Evolutionary conservation across 176 grass and related monocot genomes (phyloP).

Genomic region (Ensete glaucum): DNA sequence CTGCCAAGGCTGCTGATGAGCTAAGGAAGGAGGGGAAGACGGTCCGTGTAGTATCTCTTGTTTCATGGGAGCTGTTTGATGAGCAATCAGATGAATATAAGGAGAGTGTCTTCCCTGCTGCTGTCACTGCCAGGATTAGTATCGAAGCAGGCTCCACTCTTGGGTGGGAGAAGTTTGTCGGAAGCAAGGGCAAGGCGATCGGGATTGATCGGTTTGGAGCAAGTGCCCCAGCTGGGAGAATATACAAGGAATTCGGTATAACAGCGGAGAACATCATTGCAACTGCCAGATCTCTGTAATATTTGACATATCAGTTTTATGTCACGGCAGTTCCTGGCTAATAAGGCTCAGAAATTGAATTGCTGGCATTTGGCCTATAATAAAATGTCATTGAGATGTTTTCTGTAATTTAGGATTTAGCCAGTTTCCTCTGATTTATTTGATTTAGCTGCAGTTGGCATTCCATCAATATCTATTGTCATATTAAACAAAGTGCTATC

Average conservation of each 20-base stretch:
- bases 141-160: constrained; percentile 82
- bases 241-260: constrained; percentile 91
- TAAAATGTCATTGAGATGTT: constrained; percentile 25
- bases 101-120: constrained; percentile 73
- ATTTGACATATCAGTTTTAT: constrained; percentile 13
- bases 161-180: constrained; percentile 73
- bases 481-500: too few species aligned
- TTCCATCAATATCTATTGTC: too few species aligned
- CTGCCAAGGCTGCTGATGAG: constrained; percentile 51
- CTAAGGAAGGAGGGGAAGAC: constrained; percentile 95
- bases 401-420: neutral
- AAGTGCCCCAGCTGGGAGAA: constrained; percentile 79
- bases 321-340: constrained; percentile 3
- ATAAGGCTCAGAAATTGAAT: neutral
- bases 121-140: constrained; percentile 72
- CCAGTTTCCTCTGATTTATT: neutral
- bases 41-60: constrained; percentile 84
- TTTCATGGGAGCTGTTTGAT: constrained; percentile 77
- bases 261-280: constrained; percentile 55
- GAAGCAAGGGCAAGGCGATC: constrained; percentile 70
- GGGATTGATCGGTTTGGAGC: constrained; percentile 92
- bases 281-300: constrained; percentile 75
- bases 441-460: neutral
- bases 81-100: constrained; percentile 87
- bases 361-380: constrained; percentile 59